Percentiles rank a stretch among this genome's conserved stretches.
phyloP scores from a whole-genome alignment of 2,329 filamentous ascomycete species.

The Balansia obtecta region DNA sequence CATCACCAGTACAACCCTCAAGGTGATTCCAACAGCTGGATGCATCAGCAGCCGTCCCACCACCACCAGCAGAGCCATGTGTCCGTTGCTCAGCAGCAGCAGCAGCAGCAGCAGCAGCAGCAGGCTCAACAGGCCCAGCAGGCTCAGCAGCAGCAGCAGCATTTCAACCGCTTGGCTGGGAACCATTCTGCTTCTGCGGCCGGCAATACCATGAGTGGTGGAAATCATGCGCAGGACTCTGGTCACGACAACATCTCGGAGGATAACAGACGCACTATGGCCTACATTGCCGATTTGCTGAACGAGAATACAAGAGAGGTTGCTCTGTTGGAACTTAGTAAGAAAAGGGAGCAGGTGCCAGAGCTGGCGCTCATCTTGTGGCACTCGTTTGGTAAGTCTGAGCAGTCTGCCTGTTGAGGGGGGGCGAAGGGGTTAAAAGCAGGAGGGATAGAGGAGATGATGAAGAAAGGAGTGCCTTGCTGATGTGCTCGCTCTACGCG shows the following conservation, averaged over 20 bases:
- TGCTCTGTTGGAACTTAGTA: slow-evolving; percentile 88
- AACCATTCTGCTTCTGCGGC: slow-evolving; percentile 43
- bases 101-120: slow-evolving; percentile 28
- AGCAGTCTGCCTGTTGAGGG: too few relatives aligned
- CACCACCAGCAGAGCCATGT: slow-evolving; percentile 48
- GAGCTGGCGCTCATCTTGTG: slow-evolving; percentile 92
- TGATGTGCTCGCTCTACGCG: not conserved
- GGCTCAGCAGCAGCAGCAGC: slow-evolving; percentile 39
- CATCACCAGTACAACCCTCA: slow-evolving; percentile 56
- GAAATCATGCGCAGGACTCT: slow-evolving; percentile 39
- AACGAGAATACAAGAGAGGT: slow-evolving; percentile 80
- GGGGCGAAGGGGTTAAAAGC: too few relatives aligned
- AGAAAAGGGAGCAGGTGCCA: slow-evolving; percentile 96
- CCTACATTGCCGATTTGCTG: slow-evolving; percentile 83
- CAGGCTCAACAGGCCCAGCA: slow-evolving; percentile 30
- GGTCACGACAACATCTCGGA: slow-evolving; percentile 63
- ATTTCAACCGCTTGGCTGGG: slow-evolving; percentile 63
- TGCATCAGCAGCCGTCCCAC: slow-evolving; percentile 52
- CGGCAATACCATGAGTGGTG: slow-evolving; percentile 29
- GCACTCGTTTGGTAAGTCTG: slow-evolving; percentile 83
- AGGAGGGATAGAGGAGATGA: too few relatives aligned
- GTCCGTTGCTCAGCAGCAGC: slow-evolving; percentile 38
- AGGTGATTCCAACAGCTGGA: slow-evolving; percentile 49
- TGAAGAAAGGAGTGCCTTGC: not conserved
- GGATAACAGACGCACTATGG: slow-evolving; percentile 85